Percentiles rank a stretch among this genome's conserved stretches.
phyloP scores from a whole-genome alignment of 805 yeast species.

The Pichia heedii region DNA sequence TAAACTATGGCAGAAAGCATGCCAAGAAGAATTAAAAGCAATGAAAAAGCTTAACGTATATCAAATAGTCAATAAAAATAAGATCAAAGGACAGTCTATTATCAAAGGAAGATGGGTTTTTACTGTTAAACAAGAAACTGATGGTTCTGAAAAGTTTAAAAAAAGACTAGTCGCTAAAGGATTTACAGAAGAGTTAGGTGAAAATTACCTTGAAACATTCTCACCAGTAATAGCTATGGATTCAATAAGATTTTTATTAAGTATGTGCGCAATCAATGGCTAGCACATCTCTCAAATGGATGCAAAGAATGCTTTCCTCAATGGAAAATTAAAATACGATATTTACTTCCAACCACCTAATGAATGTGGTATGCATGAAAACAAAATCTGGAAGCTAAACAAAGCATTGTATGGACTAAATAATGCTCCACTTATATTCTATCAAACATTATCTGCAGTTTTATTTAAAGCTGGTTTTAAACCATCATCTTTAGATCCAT shows the following conservation, averaged over 20 bases:
- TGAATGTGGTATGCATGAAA: background rate
- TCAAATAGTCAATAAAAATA: background rate
- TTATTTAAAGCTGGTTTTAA: background rate
- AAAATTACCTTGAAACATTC: constrained; percentile 4
- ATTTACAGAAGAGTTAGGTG: constrained; percentile 4
- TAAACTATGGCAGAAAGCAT: background rate
- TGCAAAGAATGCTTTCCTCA: constrained; percentile 8
- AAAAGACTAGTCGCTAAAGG: constrained; percentile 8
- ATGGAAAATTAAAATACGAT: constrained; percentile 6
- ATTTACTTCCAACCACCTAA: constrained; percentile 5
- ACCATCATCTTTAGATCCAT: constrained; percentile 1
- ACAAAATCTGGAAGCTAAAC: constrained; percentile 1
- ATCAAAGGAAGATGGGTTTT: constrained; percentile 5
- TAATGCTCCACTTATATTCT: constrained; percentile 1
- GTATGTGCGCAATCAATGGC: background rate
- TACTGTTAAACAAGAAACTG: constrained; percentile 5
- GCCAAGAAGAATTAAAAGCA: background rate
- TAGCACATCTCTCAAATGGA: constrained; percentile 6
- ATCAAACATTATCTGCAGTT: background rate
- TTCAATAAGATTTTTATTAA: background rate
- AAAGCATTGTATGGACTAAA: constrained; percentile 4
- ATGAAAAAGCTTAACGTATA: background rate
- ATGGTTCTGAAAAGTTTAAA: constrained; percentile 5
- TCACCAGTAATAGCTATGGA: constrained; percentile 7
- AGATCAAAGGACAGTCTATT: background rate